These are phyloP conservation scores for Candolleomyces eurysporus DNA, from an alignment of 768 basidiomycete genomes.

Conservation along the genomic window DNA sequence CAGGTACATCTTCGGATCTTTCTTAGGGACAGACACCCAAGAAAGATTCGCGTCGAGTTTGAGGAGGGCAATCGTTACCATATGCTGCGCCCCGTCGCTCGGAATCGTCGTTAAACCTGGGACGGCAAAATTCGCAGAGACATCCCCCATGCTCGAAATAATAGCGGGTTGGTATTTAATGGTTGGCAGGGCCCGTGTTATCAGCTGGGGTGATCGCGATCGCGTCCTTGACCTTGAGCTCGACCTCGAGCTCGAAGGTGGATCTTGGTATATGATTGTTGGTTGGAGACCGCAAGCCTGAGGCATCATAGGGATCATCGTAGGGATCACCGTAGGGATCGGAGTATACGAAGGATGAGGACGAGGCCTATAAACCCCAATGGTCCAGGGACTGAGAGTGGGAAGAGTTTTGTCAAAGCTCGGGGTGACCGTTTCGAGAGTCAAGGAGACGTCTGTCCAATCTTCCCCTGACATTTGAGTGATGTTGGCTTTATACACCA, in stretches of 20 bases:
- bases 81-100: not conserved
- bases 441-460: slow-evolving; percentile 38
- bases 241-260: too few relatives aligned
- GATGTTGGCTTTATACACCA: slow-evolving; percentile 40
- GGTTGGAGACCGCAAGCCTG: too few relatives aligned
- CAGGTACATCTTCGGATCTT: too few relatives aligned
- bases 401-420: slow-evolving; percentile 35
- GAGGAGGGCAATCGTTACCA: not conserved
- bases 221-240: too few relatives aligned
- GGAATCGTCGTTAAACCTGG: not conserved
- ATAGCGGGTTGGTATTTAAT: not conserved
- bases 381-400: slow-evolving; percentile 29
- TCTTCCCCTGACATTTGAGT: slow-evolving; percentile 41
- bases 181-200: not conserved
- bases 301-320: too few relatives aligned
- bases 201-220: too few relatives aligned
- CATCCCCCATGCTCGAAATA: not conserved
- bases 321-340: not conserved
- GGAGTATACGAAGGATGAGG: not conserved
- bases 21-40: not conserved
- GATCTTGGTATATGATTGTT: too few relatives aligned
- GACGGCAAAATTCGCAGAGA: slow-evolving; percentile 2
- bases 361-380: slow-evolving; percentile 9
- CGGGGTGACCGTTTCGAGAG: slow-evolving; percentile 37
- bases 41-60: not conserved